Base-by-base conservation (phyloP, 192 early-diverging fungal genomes). In the Spinellus fusiger region DNA sequence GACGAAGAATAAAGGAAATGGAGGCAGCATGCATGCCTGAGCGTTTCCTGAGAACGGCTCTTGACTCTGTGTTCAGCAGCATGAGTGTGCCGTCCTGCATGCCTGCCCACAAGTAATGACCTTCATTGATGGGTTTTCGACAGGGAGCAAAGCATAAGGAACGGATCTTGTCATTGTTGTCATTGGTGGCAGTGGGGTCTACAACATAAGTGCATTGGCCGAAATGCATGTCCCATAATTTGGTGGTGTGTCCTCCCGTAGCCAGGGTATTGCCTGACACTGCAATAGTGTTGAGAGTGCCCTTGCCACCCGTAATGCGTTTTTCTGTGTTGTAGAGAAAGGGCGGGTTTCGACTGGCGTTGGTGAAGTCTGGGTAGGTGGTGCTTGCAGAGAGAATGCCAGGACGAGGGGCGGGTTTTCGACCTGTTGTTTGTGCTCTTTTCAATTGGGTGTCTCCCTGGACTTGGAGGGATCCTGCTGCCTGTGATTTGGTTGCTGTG, bases 21-120 rank as follows among this genome's bases (percentile, higher is more conserved):
- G 74, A 62, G 12, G 49, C 57, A n/a, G 49, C 70, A 48, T 91
- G 87, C 5, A 59, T 62, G 18, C 74, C 69, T 7, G 72, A 61
- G 1, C 62, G 66, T 28, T 56, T 68, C 12, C 73, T 68, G 1
- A 80, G 37, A 13, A 81, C 59, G 37, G 72, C 73, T 12, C 71
- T 66, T 15, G 58, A 56, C 16, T 46, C 49, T 4, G 67, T 62
- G 59, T 88, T 82, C 18, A 87, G 62, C 25, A 79, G 77, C 38
- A 79, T 66, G 0, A 91, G 56, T n/a, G 80, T 73, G 0, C 84
- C 86, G 32, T 85, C 85, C 10, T 81, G 77, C 53, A 80, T 68
- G 10, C 79, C 81, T 29, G 75, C 75, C 89, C 89, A 91, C 20
- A 89, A 47, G 59, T 78, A 86, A 28, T 80, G 70, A 13, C 86